Evolutionary conservation across 768 basidiomycete species (phyloP), one percentile per base, ranked within the genome.

Genomic region (Solioccasus polychromus): DNA sequence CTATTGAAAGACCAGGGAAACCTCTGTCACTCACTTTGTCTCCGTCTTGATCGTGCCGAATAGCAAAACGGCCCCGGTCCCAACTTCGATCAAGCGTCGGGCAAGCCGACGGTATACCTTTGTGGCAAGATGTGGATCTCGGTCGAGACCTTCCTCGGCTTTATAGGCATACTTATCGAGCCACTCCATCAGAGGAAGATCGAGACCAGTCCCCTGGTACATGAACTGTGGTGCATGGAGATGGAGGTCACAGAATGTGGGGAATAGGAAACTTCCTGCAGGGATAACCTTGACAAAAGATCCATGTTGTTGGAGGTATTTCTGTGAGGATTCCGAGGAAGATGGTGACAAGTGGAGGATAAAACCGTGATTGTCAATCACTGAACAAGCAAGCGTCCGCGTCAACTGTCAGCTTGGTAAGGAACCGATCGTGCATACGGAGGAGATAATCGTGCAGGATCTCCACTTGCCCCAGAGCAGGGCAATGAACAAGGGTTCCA

Each of bases 221-320:
- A 92, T 71, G 60, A 87, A 92, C 60, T 94, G 92, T 1, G 92
- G 88, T 0, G 91, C 90, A 60, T 94, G 92, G 0, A 92, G 73
- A 59, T 93, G 91, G 5, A 90, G 71, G 62, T 93, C 91, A 45
- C 78, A 81, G 63, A 92, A 93, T 1, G 82, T 79, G 2, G 91
- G 88, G n/a, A 87, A 51, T 32, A 92, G 46, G 58, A 92, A 89
- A 42, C 69, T 74, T n/a, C 82, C 81, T 8, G 44, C 24, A 3
- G 78, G 77, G 11, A 86, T 58, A 5, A 51, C 58, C 30, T 69
- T 58, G 19, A 48, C 38, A 12, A 49, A 50, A 17, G 52, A 45
- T 7, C 5, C 44, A 15, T 54, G 36, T 8, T 54, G 48, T 25
- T 56, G 36, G 19, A 76, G 47, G 15, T 72, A 51, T 20, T 59